These are phyloP conservation scores for Tubosaeta brunneosetosa DNA, from an alignment of 768 basidiomycete species.

Conservation along the genomic window DNA sequence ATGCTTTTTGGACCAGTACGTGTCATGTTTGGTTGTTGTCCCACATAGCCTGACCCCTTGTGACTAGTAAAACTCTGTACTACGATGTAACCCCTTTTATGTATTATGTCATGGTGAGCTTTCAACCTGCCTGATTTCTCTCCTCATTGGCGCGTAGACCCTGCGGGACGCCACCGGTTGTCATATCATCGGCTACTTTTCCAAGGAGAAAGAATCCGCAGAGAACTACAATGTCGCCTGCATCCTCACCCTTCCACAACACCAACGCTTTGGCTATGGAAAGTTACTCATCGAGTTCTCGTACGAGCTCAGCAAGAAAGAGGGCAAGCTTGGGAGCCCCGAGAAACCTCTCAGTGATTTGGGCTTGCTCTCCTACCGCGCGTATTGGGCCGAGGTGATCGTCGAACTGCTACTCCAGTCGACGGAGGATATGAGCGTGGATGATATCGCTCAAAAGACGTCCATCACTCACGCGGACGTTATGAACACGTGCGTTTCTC, in stretches of 20 bases:
- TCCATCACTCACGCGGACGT: conserved; percentile 94
- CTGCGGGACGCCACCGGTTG: conserved; percentile 86
- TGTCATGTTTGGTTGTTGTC: conserved; percentile 21
- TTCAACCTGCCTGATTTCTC: background rate
- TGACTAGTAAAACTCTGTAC: conserved; percentile 87
- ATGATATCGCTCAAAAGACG: conserved; percentile 95
- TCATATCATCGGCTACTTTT: conserved; percentile 97
- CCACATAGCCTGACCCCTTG: background rate
- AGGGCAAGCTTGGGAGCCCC: conserved; percentile 92
- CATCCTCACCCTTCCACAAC: conserved; percentile 96
- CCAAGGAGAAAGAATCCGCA: conserved; percentile 97
- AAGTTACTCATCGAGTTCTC: conserved; percentile 96
- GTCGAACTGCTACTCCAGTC: conserved; percentile 79
- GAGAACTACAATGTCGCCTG: conserved; percentile 99
- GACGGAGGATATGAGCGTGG: conserved; percentile 78
- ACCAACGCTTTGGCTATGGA: conserved; percentile 95
- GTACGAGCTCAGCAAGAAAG: conserved; percentile 95
- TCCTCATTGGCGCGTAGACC: conserved; percentile 40
- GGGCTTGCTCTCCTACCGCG: conserved; percentile 86
- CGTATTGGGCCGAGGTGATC: conserved; percentile 97
- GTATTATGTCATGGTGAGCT: conserved; percentile 94
- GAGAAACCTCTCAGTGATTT: conserved; percentile 97
- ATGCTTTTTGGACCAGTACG: conserved; percentile 96
- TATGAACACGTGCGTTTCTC: conserved; percentile 87
- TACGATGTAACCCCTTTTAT: conserved; percentile 99